Evolutionary conservation across 2,329 filamentous ascomycete genomes (phyloP), one percentile per base, ranked within the genome.

Genomic region (Trichoderma cornu-damae): DNA sequence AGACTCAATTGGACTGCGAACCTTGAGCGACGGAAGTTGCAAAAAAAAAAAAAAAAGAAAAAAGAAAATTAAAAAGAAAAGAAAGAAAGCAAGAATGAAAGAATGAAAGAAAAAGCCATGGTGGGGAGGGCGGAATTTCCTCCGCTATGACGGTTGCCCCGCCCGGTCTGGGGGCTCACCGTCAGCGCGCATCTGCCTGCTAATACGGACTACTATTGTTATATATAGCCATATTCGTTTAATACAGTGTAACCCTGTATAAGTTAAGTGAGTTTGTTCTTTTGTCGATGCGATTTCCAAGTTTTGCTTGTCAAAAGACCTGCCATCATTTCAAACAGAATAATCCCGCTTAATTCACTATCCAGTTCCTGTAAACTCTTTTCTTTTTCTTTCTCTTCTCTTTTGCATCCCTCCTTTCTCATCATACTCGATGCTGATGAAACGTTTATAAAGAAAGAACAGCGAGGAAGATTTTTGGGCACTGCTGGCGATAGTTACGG

Each of bases 151-250:
- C 53, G 54, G n/a, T 46, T 51, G 53, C 53, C 58, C 58, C 53
- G 53, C 58, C 49, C 47, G 49, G 46, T 44, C 53, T 56, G 56
- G 42, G 11, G n/a, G 28, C 47, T 49, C 28, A 26, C 57, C 57
- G 57, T 58, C 57, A 58, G 57, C 57, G 57, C 57, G 49, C 57
- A 53, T 53, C 49, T 58, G 57, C 57, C 57, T 58, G 37, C 53
- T 26, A 57, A 34, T 40, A 4, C n/a, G n/a, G n/a, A n/a, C n/a
- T n/a, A n/a, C n/a, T n/a, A n/a, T n/a, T n/a, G n/a, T n/a, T n/a
- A n/a, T n/a, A n/a, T n/a, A n/a, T n/a, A n/a, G n/a, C n/a, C n/a
- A n/a, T n/a, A n/a, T n/a, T n/a, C n/a, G n/a, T n/a, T n/a, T n/a
- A n/a, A n/a, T n/a, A 8, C 18, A 3, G 32, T 24, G 22, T 35